A percentile compares a stretch with the other conserved stretches of the same genome.
Evolutionary conservation across 257 asterid species (phyloP).

Genomic region (Linaria vulgaris): DNA sequence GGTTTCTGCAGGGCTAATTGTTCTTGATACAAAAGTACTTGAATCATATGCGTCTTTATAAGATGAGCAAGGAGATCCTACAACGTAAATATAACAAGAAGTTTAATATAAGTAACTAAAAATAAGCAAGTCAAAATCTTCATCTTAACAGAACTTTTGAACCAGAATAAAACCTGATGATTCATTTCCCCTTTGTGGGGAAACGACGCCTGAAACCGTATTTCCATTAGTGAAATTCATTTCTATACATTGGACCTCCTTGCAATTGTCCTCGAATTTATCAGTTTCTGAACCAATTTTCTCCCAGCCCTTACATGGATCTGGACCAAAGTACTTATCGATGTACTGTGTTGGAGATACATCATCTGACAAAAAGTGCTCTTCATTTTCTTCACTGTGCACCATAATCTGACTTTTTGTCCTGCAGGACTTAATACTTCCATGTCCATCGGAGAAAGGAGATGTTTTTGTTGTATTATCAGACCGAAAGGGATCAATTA

Average conservation of each 20-base stretch:
- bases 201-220: slow-evolving; percentile 11
- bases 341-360: slow-evolving; percentile 51
- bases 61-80: slow-evolving; percentile 32
- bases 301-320: slow-evolving; percentile 64
- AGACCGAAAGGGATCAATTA: slow-evolving; percentile 31
- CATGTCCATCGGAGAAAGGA: slow-evolving; percentile 29
- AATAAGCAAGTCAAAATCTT: slow-evolving; percentile 6
- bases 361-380: slow-evolving; percentile 48
- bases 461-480: slow-evolving; percentile 30
- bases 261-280: slow-evolving; percentile 38
- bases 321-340: slow-evolving; percentile 69
- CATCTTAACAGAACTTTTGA: not conserved
- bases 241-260: slow-evolving; percentile 53
- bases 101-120: not conserved
- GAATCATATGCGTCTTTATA: slow-evolving; percentile 28
- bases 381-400: slow-evolving; percentile 44
- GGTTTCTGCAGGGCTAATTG: slow-evolving; percentile 27
- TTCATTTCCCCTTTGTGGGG: slow-evolving; percentile 24
- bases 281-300: slow-evolving; percentile 37
- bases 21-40: slow-evolving; percentile 22
- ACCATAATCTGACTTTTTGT: slow-evolving; percentile 36
- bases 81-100: slow-evolving; percentile 4
- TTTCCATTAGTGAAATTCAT: slow-evolving; percentile 22
- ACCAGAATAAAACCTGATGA: slow-evolving; percentile 7
- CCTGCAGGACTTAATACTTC: slow-evolving; percentile 27